phyloP scores from a whole-genome alignment of 495 filamentous ascomycete genomes.

The Trichoderma reesei region DNA sequence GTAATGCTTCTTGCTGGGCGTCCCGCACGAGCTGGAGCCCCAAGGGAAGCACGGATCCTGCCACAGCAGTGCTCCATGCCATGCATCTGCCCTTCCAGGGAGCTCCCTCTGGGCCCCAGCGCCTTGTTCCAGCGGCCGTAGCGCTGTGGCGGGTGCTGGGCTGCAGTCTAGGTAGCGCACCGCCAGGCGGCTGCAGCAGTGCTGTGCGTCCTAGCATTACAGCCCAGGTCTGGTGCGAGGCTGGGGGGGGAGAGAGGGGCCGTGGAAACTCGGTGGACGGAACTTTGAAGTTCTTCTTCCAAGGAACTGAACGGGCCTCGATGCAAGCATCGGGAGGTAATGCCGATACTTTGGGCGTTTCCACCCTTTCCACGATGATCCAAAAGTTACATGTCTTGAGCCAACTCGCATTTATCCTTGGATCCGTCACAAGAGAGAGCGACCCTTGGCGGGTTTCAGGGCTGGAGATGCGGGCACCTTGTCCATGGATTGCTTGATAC shows the following conservation, averaged over 20 bases:
- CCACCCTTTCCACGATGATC: no score
- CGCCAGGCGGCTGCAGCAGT: constrained; percentile 1
- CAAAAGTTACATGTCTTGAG: no score
- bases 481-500: no score
- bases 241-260: background rate
- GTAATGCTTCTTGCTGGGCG: background rate
- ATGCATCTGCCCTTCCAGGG: background rate
- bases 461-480: background rate
- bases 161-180: background rate
- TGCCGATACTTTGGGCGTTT: no score
- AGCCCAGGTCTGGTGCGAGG: background rate
- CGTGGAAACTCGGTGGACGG: no score
- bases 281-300: no score
- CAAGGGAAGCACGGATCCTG: background rate
- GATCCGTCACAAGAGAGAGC: background rate
- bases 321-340: no score
- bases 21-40: background rate
- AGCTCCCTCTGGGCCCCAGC: background rate
- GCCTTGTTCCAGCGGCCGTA: background rate
- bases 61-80: background rate
- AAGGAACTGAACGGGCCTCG: no score
- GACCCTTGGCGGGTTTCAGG: background rate
- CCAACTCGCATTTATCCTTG: no score
- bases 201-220: background rate
- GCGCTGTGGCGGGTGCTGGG: background rate